phyloP scores from a whole-genome alignment of 148 eudicot species.

The Silene uniflora region DNA sequence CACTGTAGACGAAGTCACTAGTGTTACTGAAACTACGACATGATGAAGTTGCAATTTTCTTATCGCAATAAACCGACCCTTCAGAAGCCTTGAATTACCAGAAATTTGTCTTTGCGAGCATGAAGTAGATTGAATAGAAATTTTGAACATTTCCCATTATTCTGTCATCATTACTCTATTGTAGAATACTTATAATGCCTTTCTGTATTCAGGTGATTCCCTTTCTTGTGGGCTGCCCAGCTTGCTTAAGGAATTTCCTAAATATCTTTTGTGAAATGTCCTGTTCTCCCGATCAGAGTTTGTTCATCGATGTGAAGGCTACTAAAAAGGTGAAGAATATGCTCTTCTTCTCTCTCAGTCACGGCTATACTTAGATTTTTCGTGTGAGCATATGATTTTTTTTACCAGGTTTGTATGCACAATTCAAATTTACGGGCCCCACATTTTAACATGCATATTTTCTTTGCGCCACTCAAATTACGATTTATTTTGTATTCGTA shows the following conservation, averaged over 20 bases:
- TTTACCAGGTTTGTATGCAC: neutral
- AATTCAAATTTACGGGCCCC: neutral
- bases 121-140: neutral
- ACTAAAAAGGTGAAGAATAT: constrained; percentile 50
- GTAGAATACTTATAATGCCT: neutral
- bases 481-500: neutral
- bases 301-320: constrained; percentile 67
- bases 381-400: neutral
- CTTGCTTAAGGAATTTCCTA: constrained; percentile 78
- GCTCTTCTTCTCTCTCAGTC: neutral
- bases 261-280: constrained; percentile 80
- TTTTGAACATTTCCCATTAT: neutral
- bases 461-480: neutral
- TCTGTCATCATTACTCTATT: neutral
- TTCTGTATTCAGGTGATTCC: constrained; percentile 61
- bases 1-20: neutral
- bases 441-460: neutral
- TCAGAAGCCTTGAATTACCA: neutral
- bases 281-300: constrained; percentile 82
- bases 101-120: constrained; percentile 4
- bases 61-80: neutral
- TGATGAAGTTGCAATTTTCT: neutral
- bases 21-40: neutral
- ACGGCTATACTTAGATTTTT: neutral
- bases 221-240: constrained; percentile 84